A percentile compares a stretch with the other conserved stretches of the same genome.
phyloP scores from a whole-genome alignment of 23 red algal species.

The Gracilaria gracilis region DNA sequence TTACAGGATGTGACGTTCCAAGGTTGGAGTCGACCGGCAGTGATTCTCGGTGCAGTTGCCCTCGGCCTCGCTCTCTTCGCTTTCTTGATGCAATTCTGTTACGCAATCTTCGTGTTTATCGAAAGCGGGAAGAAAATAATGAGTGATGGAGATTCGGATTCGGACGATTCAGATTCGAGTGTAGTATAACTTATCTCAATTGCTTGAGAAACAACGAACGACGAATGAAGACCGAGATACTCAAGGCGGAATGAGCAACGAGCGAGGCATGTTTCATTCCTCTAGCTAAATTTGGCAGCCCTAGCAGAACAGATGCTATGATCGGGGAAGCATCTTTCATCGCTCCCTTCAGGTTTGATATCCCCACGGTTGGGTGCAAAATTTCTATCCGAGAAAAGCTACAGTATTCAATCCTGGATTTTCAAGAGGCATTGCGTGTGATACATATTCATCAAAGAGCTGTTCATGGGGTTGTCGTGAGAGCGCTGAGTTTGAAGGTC shows the following conservation, averaged over 20 bases:
- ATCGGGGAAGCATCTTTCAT: background rate
- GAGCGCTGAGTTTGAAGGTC: background rate
- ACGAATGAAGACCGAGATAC: background rate
- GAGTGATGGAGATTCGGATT: constrained; percentile 14
- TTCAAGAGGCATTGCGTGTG: background rate
- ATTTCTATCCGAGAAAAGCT: too few species aligned
- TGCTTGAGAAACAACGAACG: background rate
- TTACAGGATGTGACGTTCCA: constrained; percentile 14
- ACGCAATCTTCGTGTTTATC: constrained; percentile 7
- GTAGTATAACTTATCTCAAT: background rate
- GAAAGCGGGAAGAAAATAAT: constrained; percentile 11
- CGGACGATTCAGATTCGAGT: constrained; percentile 11
- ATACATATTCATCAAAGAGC: background rate
- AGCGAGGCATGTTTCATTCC: background rate
- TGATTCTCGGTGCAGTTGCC: constrained; percentile 47
- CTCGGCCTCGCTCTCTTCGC: constrained; percentile 24
- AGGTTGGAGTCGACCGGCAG: constrained; percentile 30
- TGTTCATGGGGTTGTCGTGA: background rate
- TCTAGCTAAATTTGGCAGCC: background rate
- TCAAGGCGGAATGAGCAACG: background rate
- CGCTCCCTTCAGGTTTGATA: background rate
- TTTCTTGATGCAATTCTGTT: constrained; percentile 6
- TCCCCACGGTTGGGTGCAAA: too few species aligned
- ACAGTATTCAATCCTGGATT: too few species aligned
- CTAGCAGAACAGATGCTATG: background rate